Percentiles rank a stretch among this genome's conserved stretches.
Conservation (phyloP, 2,329 filamentous ascomycete genomes). For the Penicillium freii region DNA sequence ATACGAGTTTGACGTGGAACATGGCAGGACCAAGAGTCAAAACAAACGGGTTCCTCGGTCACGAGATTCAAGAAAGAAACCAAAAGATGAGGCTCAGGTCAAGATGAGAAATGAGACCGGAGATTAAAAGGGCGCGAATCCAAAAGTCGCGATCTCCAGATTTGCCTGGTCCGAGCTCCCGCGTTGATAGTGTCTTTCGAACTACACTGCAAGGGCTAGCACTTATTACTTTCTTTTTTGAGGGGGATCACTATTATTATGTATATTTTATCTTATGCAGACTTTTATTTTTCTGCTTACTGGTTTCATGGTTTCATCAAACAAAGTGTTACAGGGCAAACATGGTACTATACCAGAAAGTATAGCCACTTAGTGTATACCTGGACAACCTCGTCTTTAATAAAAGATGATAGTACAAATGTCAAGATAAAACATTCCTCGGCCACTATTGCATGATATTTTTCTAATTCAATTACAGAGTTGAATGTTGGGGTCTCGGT, state of each 20-base stretch:
- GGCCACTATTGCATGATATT: not conserved
- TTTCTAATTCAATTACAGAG: not conserved
- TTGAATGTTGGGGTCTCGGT: not conserved
- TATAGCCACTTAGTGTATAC: not conserved
- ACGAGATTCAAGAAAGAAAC: not conserved
- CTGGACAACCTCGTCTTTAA: not conserved
- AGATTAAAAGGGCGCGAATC: slow-evolving; percentile 24
- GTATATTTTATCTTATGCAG: not conserved
- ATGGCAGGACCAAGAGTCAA: slow-evolving; percentile 27
- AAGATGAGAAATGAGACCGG: slow-evolving; percentile 7
- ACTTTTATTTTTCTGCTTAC: not conserved
- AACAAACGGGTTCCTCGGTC: not conserved
- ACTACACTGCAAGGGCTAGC: not conserved
- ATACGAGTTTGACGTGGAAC: slow-evolving; percentile 22
- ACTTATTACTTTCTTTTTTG: not conserved
- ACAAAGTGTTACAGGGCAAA: not conserved
- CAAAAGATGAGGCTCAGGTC: slow-evolving; percentile 4
- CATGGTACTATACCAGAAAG: not conserved
- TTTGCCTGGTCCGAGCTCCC: slow-evolving; percentile 38
- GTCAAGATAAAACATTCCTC: not conserved
- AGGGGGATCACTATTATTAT: not conserved
- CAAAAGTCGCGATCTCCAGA: slow-evolving; percentile 42
- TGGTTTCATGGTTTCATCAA: not conserved
- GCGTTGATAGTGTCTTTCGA: slow-evolving; percentile 8
- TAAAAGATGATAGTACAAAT: not conserved